These are phyloP conservation scores for Smallanthus sonchifolius DNA, from an alignment of 129 eudicot genomes.

Conservation along the genomic window DNA sequence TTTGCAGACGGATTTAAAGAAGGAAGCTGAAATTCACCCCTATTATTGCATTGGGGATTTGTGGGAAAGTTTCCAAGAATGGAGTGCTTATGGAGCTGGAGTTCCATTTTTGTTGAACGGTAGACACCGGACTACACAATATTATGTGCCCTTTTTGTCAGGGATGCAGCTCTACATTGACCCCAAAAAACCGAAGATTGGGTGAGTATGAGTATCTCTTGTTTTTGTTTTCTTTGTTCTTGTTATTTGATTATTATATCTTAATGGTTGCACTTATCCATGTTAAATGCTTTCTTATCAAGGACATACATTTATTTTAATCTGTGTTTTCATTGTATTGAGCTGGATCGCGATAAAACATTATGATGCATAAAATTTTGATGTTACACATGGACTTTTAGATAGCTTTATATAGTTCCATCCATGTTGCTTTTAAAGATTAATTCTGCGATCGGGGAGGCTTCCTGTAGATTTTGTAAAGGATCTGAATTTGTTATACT, in stretches of 20 bases:
- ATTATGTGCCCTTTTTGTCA: slow-evolving; percentile 66
- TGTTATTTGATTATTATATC: background rate
- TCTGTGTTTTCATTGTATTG: background rate
- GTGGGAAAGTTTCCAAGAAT: slow-evolving; percentile 50
- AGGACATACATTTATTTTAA: background rate
- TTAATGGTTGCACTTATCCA: background rate
- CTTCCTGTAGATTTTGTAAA: background rate
- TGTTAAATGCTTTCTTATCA: background rate
- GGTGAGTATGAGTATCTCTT: slow-evolving; percentile 35
- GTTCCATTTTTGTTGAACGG: slow-evolving; percentile 60
- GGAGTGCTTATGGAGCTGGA: slow-evolving; percentile 79
- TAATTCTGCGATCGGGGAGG: background rate
- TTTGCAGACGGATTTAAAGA: slow-evolving; percentile 31
- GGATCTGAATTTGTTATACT: background rate
- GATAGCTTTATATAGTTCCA: background rate
- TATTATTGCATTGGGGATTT: slow-evolving; percentile 53
- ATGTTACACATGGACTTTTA: background rate
- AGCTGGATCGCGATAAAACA: background rate
- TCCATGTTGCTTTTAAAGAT: background rate
- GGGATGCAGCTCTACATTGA: slow-evolving; percentile 66
- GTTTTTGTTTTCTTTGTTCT: background rate
- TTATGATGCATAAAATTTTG: background rate
- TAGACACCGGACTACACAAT: slow-evolving; percentile 44
- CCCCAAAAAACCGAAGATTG: slow-evolving; percentile 33
- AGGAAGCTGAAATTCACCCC: slow-evolving; percentile 30